Percentiles rank a stretch among this genome's conserved stretches.
These are phyloP conservation scores for Aspergillus novofumigatus DNA, from an alignment of 2,329 filamentous ascomycete species.

Conservation along the genomic window DNA sequence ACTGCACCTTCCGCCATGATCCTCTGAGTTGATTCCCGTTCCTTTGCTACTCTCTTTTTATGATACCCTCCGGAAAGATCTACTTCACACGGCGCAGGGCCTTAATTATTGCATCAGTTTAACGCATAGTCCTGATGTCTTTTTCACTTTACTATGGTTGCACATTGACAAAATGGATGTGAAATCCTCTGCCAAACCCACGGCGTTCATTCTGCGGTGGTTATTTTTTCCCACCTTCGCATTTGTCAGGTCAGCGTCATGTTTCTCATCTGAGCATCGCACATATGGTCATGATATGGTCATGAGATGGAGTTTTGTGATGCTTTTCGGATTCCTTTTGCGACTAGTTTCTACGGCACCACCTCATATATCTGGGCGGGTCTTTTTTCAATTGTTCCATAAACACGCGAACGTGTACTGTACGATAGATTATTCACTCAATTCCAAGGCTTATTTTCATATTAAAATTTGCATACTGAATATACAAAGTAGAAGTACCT, in stretches of 20 bases:
- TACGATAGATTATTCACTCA: background rate
- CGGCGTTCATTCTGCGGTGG: background rate
- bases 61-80: slow-evolving; percentile 15
- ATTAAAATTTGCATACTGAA: background rate
- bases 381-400: background rate
- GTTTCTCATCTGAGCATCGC: background rate
- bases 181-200: background rate
- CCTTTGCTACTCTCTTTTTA: background rate
- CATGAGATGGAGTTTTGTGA: background rate
- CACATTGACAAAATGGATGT: background rate
- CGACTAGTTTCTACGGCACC: background rate
- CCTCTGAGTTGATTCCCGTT: slow-evolving; percentile 11
- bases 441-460: background rate
- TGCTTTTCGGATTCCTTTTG: background rate
- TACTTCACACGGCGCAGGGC: background rate
- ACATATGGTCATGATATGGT: background rate
- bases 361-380: background rate
- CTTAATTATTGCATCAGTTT: background rate
- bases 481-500: background rate
- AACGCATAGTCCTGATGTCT: background rate
- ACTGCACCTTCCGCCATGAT: slow-evolving; percentile 50
- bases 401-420: background rate
- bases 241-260: background rate
- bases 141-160: background rate
- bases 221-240: background rate